These are phyloP conservation scores for Trichocomaceae sp. DNA, from an alignment of 2,329 filamentous ascomycete genomes.

Conservation along the genomic window DNA sequence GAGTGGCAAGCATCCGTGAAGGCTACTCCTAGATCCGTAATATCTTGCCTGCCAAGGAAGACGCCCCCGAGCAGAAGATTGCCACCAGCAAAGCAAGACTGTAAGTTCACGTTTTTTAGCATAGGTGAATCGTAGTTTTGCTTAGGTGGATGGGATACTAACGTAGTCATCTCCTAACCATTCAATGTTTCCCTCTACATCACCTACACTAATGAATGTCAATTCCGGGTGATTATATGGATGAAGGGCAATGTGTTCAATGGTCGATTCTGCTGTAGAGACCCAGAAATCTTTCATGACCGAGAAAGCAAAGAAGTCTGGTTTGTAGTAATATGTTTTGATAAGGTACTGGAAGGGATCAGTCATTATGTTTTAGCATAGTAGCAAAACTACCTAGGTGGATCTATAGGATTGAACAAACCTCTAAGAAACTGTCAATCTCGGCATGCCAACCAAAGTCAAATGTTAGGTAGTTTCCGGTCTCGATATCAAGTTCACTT, in stretches of 20 bases:
- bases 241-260: constrained; percentile 16
- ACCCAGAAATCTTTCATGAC: constrained; percentile 19
- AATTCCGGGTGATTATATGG: constrained; percentile 18
- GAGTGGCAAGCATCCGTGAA: constrained; percentile 25
- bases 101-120: not conserved
- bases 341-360: constrained; percentile 17
- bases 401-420: constrained; percentile 3
- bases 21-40: constrained; percentile 22
- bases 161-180: constrained; percentile 21
- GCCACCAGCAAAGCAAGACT: constrained; percentile 21
- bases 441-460: constrained; percentile 20
- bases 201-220: constrained; percentile 18
- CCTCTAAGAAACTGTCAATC: constrained; percentile 21
- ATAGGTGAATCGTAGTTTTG: not conserved
- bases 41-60: constrained; percentile 20
- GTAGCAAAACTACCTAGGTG: not conserved
- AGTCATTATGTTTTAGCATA: not conserved
- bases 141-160: not conserved
- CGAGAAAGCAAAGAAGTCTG: constrained; percentile 8
- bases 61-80: constrained; percentile 19
- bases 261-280: constrained; percentile 16
- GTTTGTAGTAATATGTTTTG: constrained; percentile 20
- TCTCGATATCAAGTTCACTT: constrained; percentile 18
- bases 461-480: constrained; percentile 19
- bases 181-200: constrained; percentile 18